phyloP scores from a whole-genome alignment of 2,329 filamentous ascomycete genomes.

The Aspergillus alliaceus region DNA sequence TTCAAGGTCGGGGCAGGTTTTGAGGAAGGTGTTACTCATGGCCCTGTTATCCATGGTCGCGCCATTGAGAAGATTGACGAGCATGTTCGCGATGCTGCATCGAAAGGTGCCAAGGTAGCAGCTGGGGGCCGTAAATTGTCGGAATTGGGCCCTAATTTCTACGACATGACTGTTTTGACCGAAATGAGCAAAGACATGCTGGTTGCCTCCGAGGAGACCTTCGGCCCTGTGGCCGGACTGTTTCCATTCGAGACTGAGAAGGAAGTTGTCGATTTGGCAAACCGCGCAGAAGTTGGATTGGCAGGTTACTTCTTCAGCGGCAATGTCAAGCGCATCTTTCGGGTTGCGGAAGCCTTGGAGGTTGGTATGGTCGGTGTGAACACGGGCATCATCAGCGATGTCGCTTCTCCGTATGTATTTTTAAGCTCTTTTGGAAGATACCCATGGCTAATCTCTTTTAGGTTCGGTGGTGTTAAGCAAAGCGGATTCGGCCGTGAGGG shows the following conservation, averaged over 20 bases:
- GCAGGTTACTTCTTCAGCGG: slow-evolving; percentile 90
- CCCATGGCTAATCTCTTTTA: slow-evolving; percentile 24
- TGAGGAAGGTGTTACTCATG: slow-evolving; percentile 47
- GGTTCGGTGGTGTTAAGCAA: slow-evolving; percentile 81
- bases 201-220: slow-evolving; percentile 85
- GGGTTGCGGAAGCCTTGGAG: slow-evolving; percentile 59
- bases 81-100: slow-evolving; percentile 76
- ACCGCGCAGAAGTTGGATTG: slow-evolving; percentile 78
- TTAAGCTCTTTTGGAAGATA: background rate
- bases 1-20: slow-evolving; percentile 52
- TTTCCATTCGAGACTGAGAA: slow-evolving; percentile 87
- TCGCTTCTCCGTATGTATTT: slow-evolving; percentile 48
- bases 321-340: slow-evolving; percentile 59
- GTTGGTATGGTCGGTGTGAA: slow-evolving; percentile 63
- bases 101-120: slow-evolving; percentile 74
- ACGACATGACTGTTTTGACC: slow-evolving; percentile 82
- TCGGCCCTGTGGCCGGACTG: slow-evolving; percentile 87
- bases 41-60: slow-evolving; percentile 69
- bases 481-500: slow-evolving; percentile 80
- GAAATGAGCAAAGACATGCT: slow-evolving; percentile 85
- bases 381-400: slow-evolving; percentile 63
- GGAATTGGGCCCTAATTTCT: slow-evolving; percentile 81
- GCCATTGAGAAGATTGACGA: slow-evolving; percentile 76
- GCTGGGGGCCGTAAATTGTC: slow-evolving; percentile 72
- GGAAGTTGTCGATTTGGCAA: slow-evolving; percentile 82